Percentiles rank a stretch among this genome's conserved stretches.
Evolutionary conservation across 1,139 yeast species (phyloP).

Genomic region (Hansenula lynferdii): DNA sequence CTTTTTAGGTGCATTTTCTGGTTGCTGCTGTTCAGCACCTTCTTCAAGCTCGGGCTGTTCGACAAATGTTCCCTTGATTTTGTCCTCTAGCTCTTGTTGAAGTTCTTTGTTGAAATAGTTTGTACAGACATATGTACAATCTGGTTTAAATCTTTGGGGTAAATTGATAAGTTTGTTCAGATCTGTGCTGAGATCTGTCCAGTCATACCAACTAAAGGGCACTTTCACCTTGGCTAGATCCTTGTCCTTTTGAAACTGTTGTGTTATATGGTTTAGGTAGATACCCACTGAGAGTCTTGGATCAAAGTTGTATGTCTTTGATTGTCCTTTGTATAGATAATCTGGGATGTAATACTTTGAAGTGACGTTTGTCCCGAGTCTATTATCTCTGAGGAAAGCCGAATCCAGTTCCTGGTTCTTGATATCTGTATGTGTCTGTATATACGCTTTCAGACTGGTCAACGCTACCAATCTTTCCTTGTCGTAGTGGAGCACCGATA

Average conservation of each 20-base stretch:
- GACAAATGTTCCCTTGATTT: constrained; percentile 1
- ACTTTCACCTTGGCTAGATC: constrained; percentile 16
- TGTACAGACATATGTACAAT: constrained; percentile 25
- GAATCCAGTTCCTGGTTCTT: not conserved
- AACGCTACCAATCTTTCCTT: not conserved
- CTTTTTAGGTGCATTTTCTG: constrained; percentile 3
- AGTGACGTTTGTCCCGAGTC: not conserved
- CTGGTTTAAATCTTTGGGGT: constrained; percentile 33
- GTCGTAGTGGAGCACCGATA: not conserved
- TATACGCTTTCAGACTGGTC: not conserved
- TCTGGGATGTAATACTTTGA: constrained; percentile 3
- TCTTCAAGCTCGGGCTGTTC: not conserved
- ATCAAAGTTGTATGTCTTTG: constrained; percentile 30
- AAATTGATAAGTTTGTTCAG: constrained; percentile 40
- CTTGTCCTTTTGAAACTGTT: constrained; percentile 4
- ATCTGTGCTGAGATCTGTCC: constrained; percentile 39
- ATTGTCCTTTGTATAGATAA: not conserved
- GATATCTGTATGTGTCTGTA: not conserved
- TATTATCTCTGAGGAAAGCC: not conserved
- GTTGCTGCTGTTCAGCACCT: constrained; percentile 2
- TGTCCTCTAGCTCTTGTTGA: constrained; percentile 4
- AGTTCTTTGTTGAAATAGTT: constrained; percentile 4
- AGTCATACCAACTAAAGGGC: constrained; percentile 58
- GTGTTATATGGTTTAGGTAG: constrained; percentile 30
- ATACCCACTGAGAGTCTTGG: constrained; percentile 44